phyloP scores from a whole-genome alignment of 73 alveolate genomes.

The Blepharisma japonicum region DNA sequence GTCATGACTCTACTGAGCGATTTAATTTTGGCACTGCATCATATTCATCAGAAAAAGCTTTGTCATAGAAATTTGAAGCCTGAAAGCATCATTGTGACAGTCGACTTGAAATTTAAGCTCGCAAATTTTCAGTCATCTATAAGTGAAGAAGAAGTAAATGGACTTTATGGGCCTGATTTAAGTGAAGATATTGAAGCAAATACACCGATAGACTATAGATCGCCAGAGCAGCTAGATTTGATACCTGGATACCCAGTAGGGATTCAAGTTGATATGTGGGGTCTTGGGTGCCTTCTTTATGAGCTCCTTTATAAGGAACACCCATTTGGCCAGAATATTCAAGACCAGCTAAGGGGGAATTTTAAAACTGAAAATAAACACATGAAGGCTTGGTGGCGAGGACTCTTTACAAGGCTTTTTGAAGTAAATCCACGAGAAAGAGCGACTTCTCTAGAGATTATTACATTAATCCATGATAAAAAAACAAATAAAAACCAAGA shows the following conservation, averaged over 20 bases:
- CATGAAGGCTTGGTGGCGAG: neutral
- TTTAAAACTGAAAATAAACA: neutral
- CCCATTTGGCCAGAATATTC: conserved; percentile 4
- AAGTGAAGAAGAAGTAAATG: neutral
- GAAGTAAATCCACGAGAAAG: neutral
- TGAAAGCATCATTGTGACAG: conserved; percentile 36
- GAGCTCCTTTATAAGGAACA: conserved; percentile 30
- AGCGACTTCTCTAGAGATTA: neutral
- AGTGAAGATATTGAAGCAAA: conserved; percentile 34
- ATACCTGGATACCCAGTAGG: conserved; percentile 26
- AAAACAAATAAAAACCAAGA: neutral
- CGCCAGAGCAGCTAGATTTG: conserved; percentile 37
- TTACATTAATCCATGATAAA: conserved; percentile 3
- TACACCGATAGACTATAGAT: conserved; percentile 35
- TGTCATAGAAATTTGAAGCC: conserved; percentile 44
- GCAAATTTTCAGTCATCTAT: conserved; percentile 33
- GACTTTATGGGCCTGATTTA: conserved; percentile 28
- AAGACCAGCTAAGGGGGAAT: conserved; percentile 33
- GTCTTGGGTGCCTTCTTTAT: conserved; percentile 36
- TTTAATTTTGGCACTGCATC: conserved; percentile 31
- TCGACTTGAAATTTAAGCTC: conserved; percentile 30
- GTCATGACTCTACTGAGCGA: conserved; percentile 12
- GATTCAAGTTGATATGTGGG: conserved; percentile 39
- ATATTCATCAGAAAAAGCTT: conserved; percentile 28
- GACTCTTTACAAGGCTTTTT: neutral